phyloP scores from a whole-genome alignment of 306 rosid species.

The Albizia julibrissin region DNA sequence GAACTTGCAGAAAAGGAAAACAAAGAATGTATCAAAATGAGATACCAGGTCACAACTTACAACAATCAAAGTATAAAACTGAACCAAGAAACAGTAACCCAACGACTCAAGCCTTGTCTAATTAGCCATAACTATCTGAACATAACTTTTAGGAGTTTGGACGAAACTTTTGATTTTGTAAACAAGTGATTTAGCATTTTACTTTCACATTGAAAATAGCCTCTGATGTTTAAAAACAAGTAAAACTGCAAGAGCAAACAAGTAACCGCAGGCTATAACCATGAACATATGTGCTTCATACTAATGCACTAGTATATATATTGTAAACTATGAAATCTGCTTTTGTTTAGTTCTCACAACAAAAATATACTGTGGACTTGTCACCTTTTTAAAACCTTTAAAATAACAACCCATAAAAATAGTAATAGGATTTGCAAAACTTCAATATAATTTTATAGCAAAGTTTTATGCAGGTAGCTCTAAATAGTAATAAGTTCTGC shows the following conservation, averaged over 20 bases:
- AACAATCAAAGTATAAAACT: neutral
- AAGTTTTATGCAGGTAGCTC: neutral
- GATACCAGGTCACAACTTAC: neutral
- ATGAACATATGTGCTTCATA: neutral
- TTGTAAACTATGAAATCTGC: neutral
- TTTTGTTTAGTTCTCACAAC: neutral
- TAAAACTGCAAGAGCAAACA: neutral
- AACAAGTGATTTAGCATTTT: neutral
- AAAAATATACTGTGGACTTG: neutral
- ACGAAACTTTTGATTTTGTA: neutral
- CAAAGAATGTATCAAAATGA: neutral
- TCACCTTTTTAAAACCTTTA: constrained; percentile 6
- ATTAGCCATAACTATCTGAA: neutral
- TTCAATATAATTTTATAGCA: neutral
- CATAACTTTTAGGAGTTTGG: neutral
- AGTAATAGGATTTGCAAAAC: neutral
- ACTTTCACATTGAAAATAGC: neutral
- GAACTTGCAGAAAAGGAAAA: constrained; percentile 22
- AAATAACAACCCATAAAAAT: neutral
- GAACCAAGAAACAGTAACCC: constrained; percentile 1
- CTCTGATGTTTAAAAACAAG: neutral
- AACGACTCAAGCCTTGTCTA: neutral
- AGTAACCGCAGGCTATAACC: neutral
- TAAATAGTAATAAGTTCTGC: neutral
- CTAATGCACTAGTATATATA: neutral